These are phyloP conservation scores for Mycena belliarum DNA, from an alignment of 768 basidiomycete genomes.

Conservation along the genomic window DNA sequence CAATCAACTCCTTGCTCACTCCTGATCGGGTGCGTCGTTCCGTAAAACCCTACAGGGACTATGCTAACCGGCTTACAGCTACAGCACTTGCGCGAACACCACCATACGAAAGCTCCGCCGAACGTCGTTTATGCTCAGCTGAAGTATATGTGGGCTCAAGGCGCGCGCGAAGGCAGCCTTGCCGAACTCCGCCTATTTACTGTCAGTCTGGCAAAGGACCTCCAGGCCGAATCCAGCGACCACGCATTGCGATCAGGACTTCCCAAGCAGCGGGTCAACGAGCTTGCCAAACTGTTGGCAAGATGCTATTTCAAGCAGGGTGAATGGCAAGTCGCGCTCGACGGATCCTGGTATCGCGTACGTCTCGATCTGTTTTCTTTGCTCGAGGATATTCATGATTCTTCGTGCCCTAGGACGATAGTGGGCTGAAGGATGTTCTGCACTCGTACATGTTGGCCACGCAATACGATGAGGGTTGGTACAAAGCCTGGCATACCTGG, in stretches of 20 bases:
- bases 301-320: conserved; percentile 97
- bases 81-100: conserved; percentile 52
- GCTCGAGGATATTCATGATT: neutral
- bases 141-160: conserved; percentile 95
- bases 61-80: conserved; percentile 25
- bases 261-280: conserved; percentile 58
- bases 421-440: conserved; percentile 83
- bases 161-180: conserved; percentile 75
- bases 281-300: conserved; percentile 82
- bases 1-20: conserved; percentile 89
- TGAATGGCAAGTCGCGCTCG: conserved; percentile 87
- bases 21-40: conserved; percentile 65
- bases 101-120: conserved; percentile 81
- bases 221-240: conserved; percentile 63
- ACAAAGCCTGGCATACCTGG: conserved; percentile 99
- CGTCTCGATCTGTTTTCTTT: conserved; percentile 29
- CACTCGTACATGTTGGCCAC: conserved; percentile 86
- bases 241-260: conserved; percentile 52
- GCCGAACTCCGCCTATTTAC: conserved; percentile 83
- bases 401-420: conserved; percentile 25
- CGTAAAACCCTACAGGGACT: neutral
- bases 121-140: conserved; percentile 96
- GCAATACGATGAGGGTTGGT: conserved; percentile 89
- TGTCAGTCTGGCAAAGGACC: conserved; percentile 68
- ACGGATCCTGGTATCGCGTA: conserved; percentile 77